Evolutionary conservation across 2,329 filamentous ascomycete species (phyloP).

Genomic region (Epichloe festucae): DNA sequence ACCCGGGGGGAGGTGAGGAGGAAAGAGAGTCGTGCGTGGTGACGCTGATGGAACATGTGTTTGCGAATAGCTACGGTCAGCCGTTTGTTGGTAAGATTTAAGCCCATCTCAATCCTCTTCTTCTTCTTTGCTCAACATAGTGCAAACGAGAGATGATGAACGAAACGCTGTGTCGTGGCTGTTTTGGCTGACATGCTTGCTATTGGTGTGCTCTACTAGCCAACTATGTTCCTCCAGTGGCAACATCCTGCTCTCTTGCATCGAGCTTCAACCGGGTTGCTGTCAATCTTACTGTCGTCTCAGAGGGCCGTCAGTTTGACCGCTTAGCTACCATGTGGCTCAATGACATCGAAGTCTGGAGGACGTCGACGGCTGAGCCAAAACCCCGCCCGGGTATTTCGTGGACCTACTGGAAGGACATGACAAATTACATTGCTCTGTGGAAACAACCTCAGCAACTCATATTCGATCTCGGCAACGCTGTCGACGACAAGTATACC

Average conservation of each 20-base stretch:
- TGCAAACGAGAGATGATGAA: neutral
- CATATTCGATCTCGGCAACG: conserved; percentile 69
- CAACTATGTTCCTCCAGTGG: conserved; percentile 26
- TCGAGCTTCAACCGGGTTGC: conserved; percentile 62
- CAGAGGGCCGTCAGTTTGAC: conserved; percentile 62
- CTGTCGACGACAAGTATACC: conserved; percentile 58
- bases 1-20: neutral
- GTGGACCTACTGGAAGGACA: conserved; percentile 69
- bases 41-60: conserved; percentile 57
- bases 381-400: conserved; percentile 50
- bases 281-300: conserved; percentile 64
- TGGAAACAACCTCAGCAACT: conserved; percentile 59
- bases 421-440: conserved; percentile 56
- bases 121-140: neutral
- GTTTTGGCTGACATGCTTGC: neutral
- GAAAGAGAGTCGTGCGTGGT: conserved; percentile 29
- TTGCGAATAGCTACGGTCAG: conserved; percentile 58
- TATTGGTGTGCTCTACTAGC: neutral
- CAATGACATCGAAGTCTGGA: conserved; percentile 66
- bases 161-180: neutral
- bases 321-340: conserved; percentile 64
- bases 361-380: conserved; percentile 73
- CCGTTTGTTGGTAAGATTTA: conserved; percentile 53
- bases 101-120: neutral
- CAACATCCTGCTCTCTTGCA: conserved; percentile 50